phyloP scores from a whole-genome alignment of 768 basidiomycete species.

The Hygrocybe punicea region DNA sequence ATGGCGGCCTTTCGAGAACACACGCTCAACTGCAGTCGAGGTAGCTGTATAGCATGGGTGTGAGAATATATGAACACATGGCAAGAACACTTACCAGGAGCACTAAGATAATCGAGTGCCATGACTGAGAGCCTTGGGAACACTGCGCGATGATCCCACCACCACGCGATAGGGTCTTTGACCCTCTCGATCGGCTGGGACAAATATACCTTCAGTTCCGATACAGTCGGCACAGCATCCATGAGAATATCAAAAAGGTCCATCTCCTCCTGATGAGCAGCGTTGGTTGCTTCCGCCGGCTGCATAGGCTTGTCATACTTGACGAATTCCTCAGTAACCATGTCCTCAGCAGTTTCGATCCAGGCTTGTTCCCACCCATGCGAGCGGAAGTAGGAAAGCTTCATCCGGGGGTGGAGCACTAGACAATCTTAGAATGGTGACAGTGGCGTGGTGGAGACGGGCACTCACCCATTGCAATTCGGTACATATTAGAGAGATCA shows the following conservation, averaged over 20 bases:
- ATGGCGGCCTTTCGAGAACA: constrained; percentile 21
- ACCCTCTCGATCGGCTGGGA: constrained; percentile 8
- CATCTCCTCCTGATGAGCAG: not conserved
- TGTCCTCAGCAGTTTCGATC: constrained; percentile 18
- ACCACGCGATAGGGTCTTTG: constrained; percentile 21
- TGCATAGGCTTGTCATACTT: not conserved
- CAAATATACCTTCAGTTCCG: constrained; percentile 23
- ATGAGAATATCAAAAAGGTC: not conserved
- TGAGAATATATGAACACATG: not conserved
- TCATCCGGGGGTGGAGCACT: constrained; percentile 31
- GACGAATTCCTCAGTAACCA: constrained; percentile 17
- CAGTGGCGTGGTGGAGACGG: not conserved
- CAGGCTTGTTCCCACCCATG: constrained; percentile 20
- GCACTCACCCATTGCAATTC: constrained; percentile 37
- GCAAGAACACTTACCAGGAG: not conserved
- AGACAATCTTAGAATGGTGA: not conserved
- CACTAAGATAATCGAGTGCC: constrained; percentile 27
- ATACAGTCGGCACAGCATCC: not conserved
- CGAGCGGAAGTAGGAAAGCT: constrained; percentile 26
- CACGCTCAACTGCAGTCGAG: constrained; percentile 24
- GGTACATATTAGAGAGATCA: constrained; percentile 31
- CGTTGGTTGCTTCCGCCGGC: not conserved
- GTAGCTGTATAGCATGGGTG: constrained; percentile 13
- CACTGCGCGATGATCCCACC: constrained; percentile 10
- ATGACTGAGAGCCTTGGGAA: constrained; percentile 24